Percentiles rank a stretch among this genome's conserved stretches.
Conservation (phyloP, 2,329 filamentous ascomycete species). For the Aspergillus quadrilineatus region DNA sequence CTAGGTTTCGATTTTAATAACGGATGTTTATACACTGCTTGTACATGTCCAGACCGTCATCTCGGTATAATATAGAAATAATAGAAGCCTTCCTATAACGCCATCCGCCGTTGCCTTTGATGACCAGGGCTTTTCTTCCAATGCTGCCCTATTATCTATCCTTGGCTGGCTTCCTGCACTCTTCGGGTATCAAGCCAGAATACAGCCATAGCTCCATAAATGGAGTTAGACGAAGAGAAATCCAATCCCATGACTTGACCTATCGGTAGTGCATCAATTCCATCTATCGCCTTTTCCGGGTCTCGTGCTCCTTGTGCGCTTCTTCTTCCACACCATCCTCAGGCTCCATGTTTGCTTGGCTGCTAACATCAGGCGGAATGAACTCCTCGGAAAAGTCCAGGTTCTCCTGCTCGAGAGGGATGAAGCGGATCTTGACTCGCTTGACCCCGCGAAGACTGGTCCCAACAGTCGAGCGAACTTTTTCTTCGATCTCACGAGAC, state of each 20-base stretch:
- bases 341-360: conserved; percentile 59
- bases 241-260: neutral
- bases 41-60: neutral
- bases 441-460: conserved; percentile 78
- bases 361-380: conserved; percentile 63
- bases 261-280: neutral
- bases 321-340: conserved; percentile 50
- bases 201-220: neutral
- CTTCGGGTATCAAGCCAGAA: conserved; percentile 5
- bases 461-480: conserved; percentile 70
- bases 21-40: neutral
- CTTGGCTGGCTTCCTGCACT: conserved; percentile 1
- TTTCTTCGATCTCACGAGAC: conserved; percentile 67
- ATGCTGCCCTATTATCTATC: neutral
- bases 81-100: neutral
- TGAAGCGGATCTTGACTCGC: conserved; percentile 79
- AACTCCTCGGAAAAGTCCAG: conserved; percentile 74
- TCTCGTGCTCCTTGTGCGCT: conserved; percentile 35
- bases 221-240: neutral
- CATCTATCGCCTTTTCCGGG: conserved; percentile 10
- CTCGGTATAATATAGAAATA: neutral
- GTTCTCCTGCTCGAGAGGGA: conserved; percentile 62
- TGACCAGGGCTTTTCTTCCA: neutral
- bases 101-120: neutral
- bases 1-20: neutral